Evolutionary conservation across 495 filamentous ascomycete genomes (phyloP).

Genomic region (Xylaria telfairii): DNA sequence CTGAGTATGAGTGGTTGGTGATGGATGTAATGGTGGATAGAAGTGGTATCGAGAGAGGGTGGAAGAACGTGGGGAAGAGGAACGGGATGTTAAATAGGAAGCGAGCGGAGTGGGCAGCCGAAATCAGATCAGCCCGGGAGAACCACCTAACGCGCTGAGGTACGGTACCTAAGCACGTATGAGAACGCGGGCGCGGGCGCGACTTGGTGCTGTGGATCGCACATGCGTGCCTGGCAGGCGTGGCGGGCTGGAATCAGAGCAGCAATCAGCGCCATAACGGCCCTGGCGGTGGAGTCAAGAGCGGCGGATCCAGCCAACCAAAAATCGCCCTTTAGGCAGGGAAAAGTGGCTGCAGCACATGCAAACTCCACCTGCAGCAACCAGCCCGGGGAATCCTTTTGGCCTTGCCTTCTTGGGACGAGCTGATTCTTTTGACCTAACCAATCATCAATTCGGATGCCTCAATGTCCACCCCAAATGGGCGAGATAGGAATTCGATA

Average conservation of each 20-base stretch:
- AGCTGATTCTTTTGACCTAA: constrained; percentile 17
- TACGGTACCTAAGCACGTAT: neutral
- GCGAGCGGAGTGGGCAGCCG: constrained; percentile 36
- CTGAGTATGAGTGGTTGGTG: constrained; percentile 43
- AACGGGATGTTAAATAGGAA: constrained; percentile 50
- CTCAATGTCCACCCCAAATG: neutral
- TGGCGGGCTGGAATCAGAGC: constrained; percentile 17
- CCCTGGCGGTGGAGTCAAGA: neutral
- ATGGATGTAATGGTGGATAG: constrained; percentile 36
- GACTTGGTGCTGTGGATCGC: constrained; percentile 8
- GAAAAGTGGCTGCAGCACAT: constrained; percentile 5
- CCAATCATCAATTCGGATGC: constrained; percentile 41
- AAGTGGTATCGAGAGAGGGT: constrained; percentile 37
- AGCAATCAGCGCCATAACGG: constrained; percentile 10
- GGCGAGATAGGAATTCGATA: neutral
- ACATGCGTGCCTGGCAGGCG: constrained; percentile 8
- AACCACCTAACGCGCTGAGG: neutral
- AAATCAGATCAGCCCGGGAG: constrained; percentile 51
- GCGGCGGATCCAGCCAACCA: constrained; percentile 7
- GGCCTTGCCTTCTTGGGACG: constrained; percentile 15
- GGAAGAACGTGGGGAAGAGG: constrained; percentile 54
- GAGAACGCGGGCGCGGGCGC: constrained; percentile 16
- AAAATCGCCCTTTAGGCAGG: constrained; percentile 9
- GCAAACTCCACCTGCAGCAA: constrained; percentile 12
- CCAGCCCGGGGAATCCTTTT: constrained; percentile 4